Evolutionary conservation across 192 early-diverging fungal genomes (phyloP).

Genomic region (Rhizoclosmatium sp.): DNA sequence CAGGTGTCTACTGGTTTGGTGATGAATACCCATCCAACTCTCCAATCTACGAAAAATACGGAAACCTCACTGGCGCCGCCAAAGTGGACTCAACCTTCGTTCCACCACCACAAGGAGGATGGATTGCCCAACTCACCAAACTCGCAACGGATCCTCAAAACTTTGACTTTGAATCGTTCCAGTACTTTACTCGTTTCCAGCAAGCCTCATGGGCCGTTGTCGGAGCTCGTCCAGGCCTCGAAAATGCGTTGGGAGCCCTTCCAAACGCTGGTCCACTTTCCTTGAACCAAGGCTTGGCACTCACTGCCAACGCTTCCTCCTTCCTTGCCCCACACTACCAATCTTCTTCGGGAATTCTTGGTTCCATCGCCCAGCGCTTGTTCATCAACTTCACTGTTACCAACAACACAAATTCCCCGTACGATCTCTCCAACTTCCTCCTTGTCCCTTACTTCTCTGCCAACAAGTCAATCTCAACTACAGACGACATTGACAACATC

Average conservation of each 20-base stretch:
- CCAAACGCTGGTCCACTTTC: background rate
- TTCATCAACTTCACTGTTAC: constrained; percentile 38
- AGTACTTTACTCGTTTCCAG: constrained; percentile 12
- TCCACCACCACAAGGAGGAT: constrained; percentile 33
- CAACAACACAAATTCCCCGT: constrained; percentile 2
- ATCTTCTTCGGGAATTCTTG: constrained; percentile 41
- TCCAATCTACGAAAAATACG: constrained; percentile 31
- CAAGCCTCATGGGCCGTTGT: constrained; percentile 13
- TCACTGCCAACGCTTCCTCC: background rate
- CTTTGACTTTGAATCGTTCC: constrained; percentile 24
- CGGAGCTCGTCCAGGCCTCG: constrained; percentile 4
- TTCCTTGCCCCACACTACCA: background rate
- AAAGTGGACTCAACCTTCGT: constrained; percentile 31
- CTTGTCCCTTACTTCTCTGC: constrained; percentile 51
- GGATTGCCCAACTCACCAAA: constrained; percentile 22
- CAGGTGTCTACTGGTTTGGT: constrained; percentile 38
- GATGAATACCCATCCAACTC: constrained; percentile 13
- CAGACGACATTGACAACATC: constrained; percentile 40
- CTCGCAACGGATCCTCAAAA: background rate
- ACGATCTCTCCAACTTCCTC: constrained; percentile 34
- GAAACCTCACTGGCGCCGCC: constrained; percentile 21
- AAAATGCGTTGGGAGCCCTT: background rate
- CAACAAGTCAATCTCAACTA: background rate
- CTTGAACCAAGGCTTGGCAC: background rate
- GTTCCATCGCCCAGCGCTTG: constrained; percentile 46